Evolutionary conservation across 352 stramenopile genomes (phyloP), one percentile per base, ranked within the genome.

Genomic region (Globisporangium takayamanum): DNA sequence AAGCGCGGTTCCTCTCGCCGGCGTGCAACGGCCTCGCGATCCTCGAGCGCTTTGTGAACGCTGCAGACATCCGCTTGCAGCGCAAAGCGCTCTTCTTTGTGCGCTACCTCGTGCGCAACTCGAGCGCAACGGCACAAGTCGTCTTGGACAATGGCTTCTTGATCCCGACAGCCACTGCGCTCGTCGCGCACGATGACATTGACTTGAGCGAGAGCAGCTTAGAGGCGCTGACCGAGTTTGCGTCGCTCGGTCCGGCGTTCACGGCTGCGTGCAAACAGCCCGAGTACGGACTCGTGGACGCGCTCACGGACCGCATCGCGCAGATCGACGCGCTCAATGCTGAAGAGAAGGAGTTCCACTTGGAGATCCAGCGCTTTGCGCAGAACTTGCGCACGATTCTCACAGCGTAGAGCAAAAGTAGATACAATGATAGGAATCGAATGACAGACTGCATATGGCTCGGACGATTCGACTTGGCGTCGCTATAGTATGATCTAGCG

Each of bases 81-180:
- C 83, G 85, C 61, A 92, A 92, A 64, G 70, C 85, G 59, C 68
- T 95, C 12, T 95, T 95, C 62, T 85, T 95, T 52, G 60, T 91
- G 59, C 81, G 83, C 16, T 93, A 92, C 66, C 61, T 95, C 11
- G 81, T 89, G 50, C 74, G 80, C 60, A 88, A 72, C 48, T 79
- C 73, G 7, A 69, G 70, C 3, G 64, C 66, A 20, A 91, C 80
- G 18, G 79, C 80, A 0, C 68, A 83, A 50, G 33, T 71, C 14
- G 62, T 93, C 28, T 57, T 85, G 5, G 63, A 60, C 33, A 51
- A 72, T 20, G 71, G 64, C 28, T 74, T 80, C 28, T 90, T 76
- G 55, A 55, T 94, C 8, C 67, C 70, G 3, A 63, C 76, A 15
- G 71, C 70, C 20, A 68, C 68, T 0, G 42, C 62, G 18, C 82